phyloP scores from a whole-genome alignment of 139 green algal species.

The Coelastrella sp. region DNA sequence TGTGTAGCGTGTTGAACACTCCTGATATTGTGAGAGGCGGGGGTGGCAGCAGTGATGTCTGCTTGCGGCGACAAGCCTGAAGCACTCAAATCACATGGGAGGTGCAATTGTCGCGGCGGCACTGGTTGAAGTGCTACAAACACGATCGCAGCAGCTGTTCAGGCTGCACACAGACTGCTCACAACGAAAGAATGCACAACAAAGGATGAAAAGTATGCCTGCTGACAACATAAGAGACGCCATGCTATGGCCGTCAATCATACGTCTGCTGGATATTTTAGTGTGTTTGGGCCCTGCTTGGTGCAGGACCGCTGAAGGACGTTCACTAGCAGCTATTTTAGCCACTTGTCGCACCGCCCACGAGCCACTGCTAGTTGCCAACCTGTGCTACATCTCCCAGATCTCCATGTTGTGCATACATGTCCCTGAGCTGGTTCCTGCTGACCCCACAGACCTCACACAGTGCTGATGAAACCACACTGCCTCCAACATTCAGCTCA shows the following conservation, averaged over 20 bases:
- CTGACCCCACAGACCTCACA: conserved; percentile 73
- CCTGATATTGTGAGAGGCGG: conserved; percentile 76
- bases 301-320: too few relatives aligned
- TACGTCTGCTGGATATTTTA: too few relatives aligned
- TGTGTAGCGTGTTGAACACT: conserved; percentile 65
- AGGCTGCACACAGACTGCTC: too few relatives aligned
- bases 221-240: too few relatives aligned
- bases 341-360: too few relatives aligned
- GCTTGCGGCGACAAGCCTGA: conserved; percentile 74
- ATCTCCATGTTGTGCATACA: conserved; percentile 86
- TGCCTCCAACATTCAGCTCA: conserved; percentile 82
- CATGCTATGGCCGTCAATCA: too few relatives aligned
- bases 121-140: not conserved
- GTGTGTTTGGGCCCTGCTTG: too few relatives aligned
- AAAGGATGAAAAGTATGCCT: too few relatives aligned
- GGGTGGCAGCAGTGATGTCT: conserved; percentile 74
- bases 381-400: conserved; percentile 86
- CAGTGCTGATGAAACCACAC: conserved; percentile 72
- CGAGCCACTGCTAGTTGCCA: not conserved
- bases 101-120: too few relatives aligned
- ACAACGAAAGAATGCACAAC: too few relatives aligned
- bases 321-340: too few relatives aligned
- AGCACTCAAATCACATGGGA: not conserved
- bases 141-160: not conserved
- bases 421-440: conserved; percentile 63